Evolutionary conservation across 2,329 filamentous ascomycete genomes (phyloP), one percentile per base, ranked within the genome.

Genomic region (Alternaria rosae): DNA sequence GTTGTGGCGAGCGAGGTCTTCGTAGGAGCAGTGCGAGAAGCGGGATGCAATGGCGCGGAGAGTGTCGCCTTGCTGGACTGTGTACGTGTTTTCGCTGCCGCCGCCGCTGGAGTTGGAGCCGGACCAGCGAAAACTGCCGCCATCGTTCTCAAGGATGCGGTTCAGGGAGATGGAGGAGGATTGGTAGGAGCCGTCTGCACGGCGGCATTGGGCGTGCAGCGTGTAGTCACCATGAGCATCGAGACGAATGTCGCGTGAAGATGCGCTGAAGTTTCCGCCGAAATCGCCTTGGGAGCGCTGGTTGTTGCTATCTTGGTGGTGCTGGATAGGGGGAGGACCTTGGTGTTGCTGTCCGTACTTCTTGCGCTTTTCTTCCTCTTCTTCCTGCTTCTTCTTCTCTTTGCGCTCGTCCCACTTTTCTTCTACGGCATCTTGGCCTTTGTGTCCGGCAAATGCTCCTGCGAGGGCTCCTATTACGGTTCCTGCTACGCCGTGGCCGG

Each of bases 371-470:
- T 70, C 64, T 47, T 70, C 45, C 54, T 72, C 68, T 58, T 74
- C 70, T 38, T 56, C 70, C 50, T 57, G 54, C 23, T 73, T 61
- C 64, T 74, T 75, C 61, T 73, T 72, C 6, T 74, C 72, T 15
- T 75, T 69, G n/a, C 55, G 71, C 35, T 71, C 66, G 17, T 74
- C 67, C 52, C 72, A 74, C 54, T 70, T 72, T 9, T 73, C 69
- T n/a, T 57, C 61, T 1, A 60, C 65, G 0, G 61, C 66, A 20
- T 75, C 70, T 42, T 74, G 71, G 6, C 61, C 48, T 50, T 73
- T 72, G 62, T 70, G 66, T 0, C 72, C 72, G 1, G 70, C 67
- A 30, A 74, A 69, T 1, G 72, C 72, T 25, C 72, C 72, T 6
- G 66, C 64, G 11, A 75, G 54, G 6, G 70, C 71, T 5, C 72